Conservation (phyloP, 768 basidiomycete genomes). For the Tubosaeta brunneosetosa region DNA sequence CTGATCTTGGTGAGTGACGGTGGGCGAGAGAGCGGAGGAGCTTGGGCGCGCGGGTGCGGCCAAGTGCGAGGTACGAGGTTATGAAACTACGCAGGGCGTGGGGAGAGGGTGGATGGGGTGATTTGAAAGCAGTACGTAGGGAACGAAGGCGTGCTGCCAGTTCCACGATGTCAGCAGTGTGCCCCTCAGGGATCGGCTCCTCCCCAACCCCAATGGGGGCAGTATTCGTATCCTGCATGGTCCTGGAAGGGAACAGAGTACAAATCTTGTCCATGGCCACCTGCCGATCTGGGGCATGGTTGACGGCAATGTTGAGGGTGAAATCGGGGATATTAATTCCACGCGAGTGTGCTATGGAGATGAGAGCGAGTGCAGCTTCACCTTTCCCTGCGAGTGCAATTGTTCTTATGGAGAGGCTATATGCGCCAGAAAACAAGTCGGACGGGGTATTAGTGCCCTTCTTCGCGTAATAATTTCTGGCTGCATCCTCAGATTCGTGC, state of each 20-base stretch:
- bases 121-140: constrained; percentile 23
- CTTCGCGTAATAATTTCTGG: constrained; percentile 7
- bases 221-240: not conserved
- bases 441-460: constrained; percentile 2
- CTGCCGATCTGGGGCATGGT: constrained; percentile 13
- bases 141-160: constrained; percentile 21
- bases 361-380: constrained; percentile 41
- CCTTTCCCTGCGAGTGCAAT: constrained; percentile 37
- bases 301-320: constrained; percentile 35
- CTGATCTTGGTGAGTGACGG: constrained; percentile 22
- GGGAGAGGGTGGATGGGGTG: constrained; percentile 20
- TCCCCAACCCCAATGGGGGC: not conserved
- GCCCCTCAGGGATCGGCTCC: not conserved
- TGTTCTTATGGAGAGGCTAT: constrained; percentile 38
- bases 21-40: constrained; percentile 20
- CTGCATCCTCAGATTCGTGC: constrained; percentile 18
- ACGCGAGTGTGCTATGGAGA: constrained; percentile 33
- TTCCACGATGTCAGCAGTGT: constrained; percentile 2
- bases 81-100: constrained; percentile 15
- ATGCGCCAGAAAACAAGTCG: constrained; percentile 17
- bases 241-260: constrained; percentile 12
- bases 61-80: constrained; percentile 19
- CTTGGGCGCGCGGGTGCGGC: constrained; percentile 15
- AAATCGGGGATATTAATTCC: constrained; percentile 30
- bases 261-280: constrained; percentile 7